Evolutionary conservation across 2,329 filamentous ascomycete species (phyloP), one percentile per base, ranked within the genome.

Genomic region (Cordyceps fumosorosea): DNA sequence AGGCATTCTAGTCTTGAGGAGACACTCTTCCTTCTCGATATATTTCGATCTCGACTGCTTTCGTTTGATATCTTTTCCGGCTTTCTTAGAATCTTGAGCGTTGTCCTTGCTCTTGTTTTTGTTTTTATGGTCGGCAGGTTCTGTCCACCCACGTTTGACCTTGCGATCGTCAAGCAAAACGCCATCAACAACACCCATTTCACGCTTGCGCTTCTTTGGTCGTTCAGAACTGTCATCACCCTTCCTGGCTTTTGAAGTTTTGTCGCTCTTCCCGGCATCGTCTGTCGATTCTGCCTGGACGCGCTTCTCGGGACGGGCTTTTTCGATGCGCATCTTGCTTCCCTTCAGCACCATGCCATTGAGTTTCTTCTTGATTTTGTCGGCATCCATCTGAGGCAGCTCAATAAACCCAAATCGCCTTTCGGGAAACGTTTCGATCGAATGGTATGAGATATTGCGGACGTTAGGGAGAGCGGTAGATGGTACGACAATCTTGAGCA

Each of bases 351-450:
- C 89, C 2, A 89, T 84, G 37, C 93, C 93, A 79, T 96, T 90
- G 56, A 98, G 82, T 77, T 95, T 98, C 77, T 89, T 93, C 77
- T 88, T 91, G 60, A 98, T 76, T 74, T 92, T 96, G n/a, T 93
- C 89, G 11, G 93, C 95, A 66, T 96, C 92, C 75, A 85, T 84
- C 3, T 73, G 76, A 0, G 93, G 93, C 44, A 99, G 77, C 53
- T 96, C 92, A 64, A 98, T 80, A 76, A 90, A 99, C 62, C 93
- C 95, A 85, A 91, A 99, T 59, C 85, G 88, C 72, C 86, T 89
- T 67, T 99, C 95, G 16, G 93, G 93, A 66, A 96, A 96, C 0
- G 93, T 93, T 71, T 91, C 84, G 67, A 97, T 77, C 5, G 81
- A 80, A 75, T 98, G 93, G 76, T 89, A 97, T n/a, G 93, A 96